phyloP scores from a whole-genome alignment of 768 basidiomycete genomes.

The Trametes sanguinea region DNA sequence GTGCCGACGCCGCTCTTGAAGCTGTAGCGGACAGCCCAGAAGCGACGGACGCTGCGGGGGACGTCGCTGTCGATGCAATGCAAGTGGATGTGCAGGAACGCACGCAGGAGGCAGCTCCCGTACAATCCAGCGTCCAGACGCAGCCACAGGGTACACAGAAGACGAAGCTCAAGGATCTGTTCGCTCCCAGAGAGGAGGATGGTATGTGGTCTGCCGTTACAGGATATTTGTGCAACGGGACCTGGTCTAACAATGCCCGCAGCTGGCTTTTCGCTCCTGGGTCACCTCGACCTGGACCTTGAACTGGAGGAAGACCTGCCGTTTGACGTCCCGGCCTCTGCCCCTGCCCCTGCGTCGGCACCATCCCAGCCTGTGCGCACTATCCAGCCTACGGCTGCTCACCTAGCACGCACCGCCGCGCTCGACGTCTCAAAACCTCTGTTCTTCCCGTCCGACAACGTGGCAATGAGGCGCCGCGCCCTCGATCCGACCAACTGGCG shows the following conservation, averaged over 20 bases:
- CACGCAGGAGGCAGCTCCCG: background rate
- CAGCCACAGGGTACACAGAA: background rate
- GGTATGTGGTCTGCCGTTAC: conserved; percentile 40
- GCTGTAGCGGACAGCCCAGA: background rate
- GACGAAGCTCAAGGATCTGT: conserved; percentile 66
- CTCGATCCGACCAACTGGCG: conserved; percentile 53
- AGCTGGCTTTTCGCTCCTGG: conserved; percentile 77
- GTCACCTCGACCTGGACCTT: conserved; percentile 71
- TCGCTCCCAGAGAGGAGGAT: conserved; percentile 68
- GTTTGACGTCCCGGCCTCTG: conserved; percentile 26
- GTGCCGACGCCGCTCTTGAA: background rate
- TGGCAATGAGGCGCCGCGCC: conserved; percentile 27
- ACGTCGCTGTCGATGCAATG: conserved; percentile 14
- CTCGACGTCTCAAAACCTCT: conserved; percentile 58
- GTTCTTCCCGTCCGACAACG: conserved; percentile 55
- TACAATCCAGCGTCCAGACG: background rate
- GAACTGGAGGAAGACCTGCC: conserved; percentile 63
- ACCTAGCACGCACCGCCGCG: conserved; percentile 26
- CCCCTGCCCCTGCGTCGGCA: conserved; percentile 9
- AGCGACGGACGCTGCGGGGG: conserved; percentile 2
- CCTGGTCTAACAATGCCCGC: background rate
- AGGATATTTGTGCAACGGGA: too few species aligned
- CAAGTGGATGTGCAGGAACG: conserved; percentile 22
- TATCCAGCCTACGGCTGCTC: conserved; percentile 4
- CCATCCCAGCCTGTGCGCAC: conserved; percentile 14